Percentiles rank a stretch among this genome's conserved stretches.
Evolutionary conservation across 768 basidiomycete species (phyloP).

Genomic region (Russula sp.): DNA sequence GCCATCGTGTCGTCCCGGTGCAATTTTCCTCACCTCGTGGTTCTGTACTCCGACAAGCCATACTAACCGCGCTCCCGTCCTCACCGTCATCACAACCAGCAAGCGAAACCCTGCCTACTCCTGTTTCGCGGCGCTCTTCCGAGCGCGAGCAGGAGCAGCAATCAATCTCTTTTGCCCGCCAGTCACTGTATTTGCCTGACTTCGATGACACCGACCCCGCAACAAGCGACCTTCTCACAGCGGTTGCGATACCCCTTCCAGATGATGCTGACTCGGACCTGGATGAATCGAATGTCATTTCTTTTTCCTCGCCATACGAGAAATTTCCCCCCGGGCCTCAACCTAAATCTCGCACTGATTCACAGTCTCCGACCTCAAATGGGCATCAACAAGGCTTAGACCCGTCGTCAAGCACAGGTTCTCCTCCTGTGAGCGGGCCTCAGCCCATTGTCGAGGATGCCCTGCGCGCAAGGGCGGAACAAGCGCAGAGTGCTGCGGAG

Average conservation of each 20-base stretch:
- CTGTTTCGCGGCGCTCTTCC: constrained; percentile 18
- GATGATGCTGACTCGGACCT: constrained; percentile 64
- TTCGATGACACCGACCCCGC: constrained; percentile 38
- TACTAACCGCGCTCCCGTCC: constrained; percentile 30
- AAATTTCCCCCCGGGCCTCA: constrained; percentile 33
- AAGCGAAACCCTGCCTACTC: constrained; percentile 18
- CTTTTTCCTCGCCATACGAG: constrained; percentile 65
- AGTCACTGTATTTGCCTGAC: constrained; percentile 29
- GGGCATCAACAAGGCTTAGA: constrained; percentile 40
- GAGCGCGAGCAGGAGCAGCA: constrained; percentile 8
- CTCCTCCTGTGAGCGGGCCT: constrained; percentile 35
- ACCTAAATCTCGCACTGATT: constrained; percentile 35
- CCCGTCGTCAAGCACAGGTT: constrained; percentile 51
- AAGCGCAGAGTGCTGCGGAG: constrained; percentile 90
- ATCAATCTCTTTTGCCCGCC: constrained; percentile 1
- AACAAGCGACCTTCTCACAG: constrained; percentile 48
- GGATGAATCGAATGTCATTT: constrained; percentile 53
- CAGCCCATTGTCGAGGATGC: constrained; percentile 72
- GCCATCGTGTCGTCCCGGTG: constrained; percentile 19
- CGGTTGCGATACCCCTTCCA: constrained; percentile 68
- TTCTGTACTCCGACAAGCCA: constrained; percentile 27
- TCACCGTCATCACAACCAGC: constrained; percentile 25
- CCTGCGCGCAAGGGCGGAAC: constrained; percentile 78
- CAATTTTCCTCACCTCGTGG: constrained; percentile 25
- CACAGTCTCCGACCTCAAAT: constrained; percentile 48